Base-by-base conservation (phyloP, 371 early-diverging fungal species). In the Syncephalastrum sp. region DNA sequence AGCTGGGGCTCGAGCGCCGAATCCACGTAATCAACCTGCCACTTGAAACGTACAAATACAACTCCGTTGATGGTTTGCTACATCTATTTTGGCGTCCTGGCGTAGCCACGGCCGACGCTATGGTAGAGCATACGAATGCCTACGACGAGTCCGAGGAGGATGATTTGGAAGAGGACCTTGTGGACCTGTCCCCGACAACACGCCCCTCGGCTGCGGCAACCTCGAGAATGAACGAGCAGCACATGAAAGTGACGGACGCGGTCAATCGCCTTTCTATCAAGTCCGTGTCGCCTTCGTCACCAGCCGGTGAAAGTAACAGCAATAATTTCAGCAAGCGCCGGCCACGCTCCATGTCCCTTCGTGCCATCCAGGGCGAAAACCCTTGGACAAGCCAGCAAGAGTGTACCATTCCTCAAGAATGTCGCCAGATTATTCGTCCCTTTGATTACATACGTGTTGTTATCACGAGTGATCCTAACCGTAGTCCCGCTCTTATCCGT, bases 401-500 rank as follows among this genome's bases (percentile, higher is more conserved):
- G 44, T 69, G 71, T 23, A 68, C 67, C 1, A 72, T 73, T 47
- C 71, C 73, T 0, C 48, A 61, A 23, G 73, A 75, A 41, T 70
- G 61, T 41, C 63, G 77, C 10, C 86, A 85, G 61, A 67, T 77
- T 8, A 79, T 91, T 51, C 70, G 75, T 43, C 80, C 86, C 3
- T 87, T 89, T 68, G 82, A 83, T 48, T 71, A 69, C 54, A 64
- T 91, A 27, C 61, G 75, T 14, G 88, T 91, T 1, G 75, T 84
- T 47, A 74, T 91, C 33, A 82, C 83, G 1, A 80, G 82, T 5
- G 82, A 87, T 54, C 79, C 83, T 14, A 65, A 73, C 21, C 72
- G 81, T 42, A 87, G 80, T 17, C 90, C 90, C 6, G 87, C 88
- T 25, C 76, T 86, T 48, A 81, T 87, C 58, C 84, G 85, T 64